These are phyloP conservation scores for Erysimum cheiri DNA, from an alignment of 441 rosid genomes.

Conservation along the genomic window DNA sequence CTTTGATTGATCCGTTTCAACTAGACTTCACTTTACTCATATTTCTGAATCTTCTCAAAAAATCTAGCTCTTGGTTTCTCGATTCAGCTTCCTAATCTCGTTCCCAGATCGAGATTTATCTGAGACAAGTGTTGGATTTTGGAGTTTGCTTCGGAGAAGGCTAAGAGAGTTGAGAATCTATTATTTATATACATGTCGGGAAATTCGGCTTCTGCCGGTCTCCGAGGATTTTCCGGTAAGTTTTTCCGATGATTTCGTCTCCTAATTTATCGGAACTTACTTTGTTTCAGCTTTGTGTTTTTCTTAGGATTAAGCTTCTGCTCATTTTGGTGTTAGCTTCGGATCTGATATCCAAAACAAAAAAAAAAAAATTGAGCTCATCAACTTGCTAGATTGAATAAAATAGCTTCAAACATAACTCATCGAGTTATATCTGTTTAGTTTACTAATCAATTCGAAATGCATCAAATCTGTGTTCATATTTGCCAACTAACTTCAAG, in stretches of 20 bases:
- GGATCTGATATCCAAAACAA: conserved; percentile 32
- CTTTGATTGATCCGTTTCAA: conserved; percentile 51
- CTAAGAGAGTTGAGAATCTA: conserved; percentile 15
- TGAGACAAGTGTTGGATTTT: neutral
- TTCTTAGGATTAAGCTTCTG: neutral
- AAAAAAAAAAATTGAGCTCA: conserved; percentile 12
- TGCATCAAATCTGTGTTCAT: neutral
- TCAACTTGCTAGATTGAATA: conserved; percentile 21
- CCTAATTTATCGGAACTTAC: neutral
- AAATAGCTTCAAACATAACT: neutral
- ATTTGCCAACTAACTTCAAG: neutral
- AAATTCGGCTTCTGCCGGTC: conserved; percentile 43
- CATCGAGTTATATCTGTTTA: neutral
- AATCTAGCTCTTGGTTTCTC: conserved; percentile 9
- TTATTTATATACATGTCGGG: conserved; percentile 50
- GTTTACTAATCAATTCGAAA: neutral
- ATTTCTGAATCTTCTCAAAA: conserved; percentile 19
- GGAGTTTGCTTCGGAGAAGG: neutral
- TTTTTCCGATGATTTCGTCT: conserved; percentile 29
- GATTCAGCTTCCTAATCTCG: conserved; percentile 24
- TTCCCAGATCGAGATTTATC: conserved; percentile 15
- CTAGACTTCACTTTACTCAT: conserved; percentile 40
- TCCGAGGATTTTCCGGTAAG: conserved; percentile 56
- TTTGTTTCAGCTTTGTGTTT: neutral
- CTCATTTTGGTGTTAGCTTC: neutral